Percentiles rank a stretch among this genome's conserved stretches.
Evolutionary conservation across 257 asterid genomes (phyloP).

Genomic region (Haberlea rhodopensis): DNA sequence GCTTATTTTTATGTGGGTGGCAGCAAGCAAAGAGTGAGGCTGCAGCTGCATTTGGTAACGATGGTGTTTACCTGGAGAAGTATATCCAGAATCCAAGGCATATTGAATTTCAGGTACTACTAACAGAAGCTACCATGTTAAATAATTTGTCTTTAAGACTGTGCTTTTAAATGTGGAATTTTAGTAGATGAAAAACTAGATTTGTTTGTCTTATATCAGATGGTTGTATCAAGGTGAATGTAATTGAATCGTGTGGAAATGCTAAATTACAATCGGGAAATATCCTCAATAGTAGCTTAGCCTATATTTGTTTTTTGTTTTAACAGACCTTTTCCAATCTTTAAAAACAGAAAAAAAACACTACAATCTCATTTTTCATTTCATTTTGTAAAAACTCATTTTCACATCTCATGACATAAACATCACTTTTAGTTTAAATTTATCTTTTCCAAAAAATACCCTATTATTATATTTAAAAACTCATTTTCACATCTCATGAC

Average conservation of each 20-base stretch:
- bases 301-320: not conserved
- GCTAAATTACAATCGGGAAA: not conserved
- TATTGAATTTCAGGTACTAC: conserved; percentile 74
- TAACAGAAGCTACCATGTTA: conserved; percentile 14
- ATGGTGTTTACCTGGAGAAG: conserved; percentile 96
- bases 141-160: not conserved
- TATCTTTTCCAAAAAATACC: not conserved
- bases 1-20: conserved; percentile 6
- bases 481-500: not conserved
- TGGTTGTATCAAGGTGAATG: not conserved
- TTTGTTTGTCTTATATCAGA: conserved; percentile 2
- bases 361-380: not conserved
- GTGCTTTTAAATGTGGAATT: conserved; percentile 3
- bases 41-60: conserved; percentile 99
- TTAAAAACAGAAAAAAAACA: too few relatives aligned
- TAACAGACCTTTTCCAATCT: too few relatives aligned
- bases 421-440: too few relatives aligned
- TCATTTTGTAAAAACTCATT: too few relatives aligned
- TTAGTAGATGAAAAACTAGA: not conserved
- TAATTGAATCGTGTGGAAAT: not conserved
- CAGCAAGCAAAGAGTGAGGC: conserved; percentile 92
- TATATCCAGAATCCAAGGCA: conserved; percentile 94
- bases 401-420: not conserved
- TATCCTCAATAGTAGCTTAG: not conserved
- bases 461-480: too few relatives aligned